These are phyloP conservation scores for Chloris gayana DNA, from an alignment of 176 grass and related monocot genomes.

Conservation along the genomic window DNA sequence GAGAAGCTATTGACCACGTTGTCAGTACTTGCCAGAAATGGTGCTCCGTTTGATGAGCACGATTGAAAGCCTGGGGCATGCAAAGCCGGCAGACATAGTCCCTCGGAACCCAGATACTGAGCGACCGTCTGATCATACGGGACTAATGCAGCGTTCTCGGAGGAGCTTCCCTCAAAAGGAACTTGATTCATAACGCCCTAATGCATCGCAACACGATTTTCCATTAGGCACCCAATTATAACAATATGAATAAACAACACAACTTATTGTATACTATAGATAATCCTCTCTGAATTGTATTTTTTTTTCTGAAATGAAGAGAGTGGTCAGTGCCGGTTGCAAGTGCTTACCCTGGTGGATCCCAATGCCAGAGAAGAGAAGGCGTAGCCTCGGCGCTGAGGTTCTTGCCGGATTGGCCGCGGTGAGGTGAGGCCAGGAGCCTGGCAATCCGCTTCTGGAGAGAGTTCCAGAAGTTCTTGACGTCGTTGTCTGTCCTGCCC, in stretches of 20 bases:
- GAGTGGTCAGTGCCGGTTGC: background rate
- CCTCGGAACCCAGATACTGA: slow-evolving; percentile 15
- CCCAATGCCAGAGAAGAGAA: background rate
- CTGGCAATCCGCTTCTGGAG: slow-evolving; percentile 75
- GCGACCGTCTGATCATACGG: slow-evolving; percentile 18
- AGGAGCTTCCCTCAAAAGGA: slow-evolving; percentile 25
- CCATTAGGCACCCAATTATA: background rate
- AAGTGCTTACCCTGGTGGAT: slow-evolving; percentile 17
- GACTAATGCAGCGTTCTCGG: slow-evolving; percentile 19
- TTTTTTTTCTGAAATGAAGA: background rate
- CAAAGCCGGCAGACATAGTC: slow-evolving; percentile 8
- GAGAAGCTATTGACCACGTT: too few relatives aligned
- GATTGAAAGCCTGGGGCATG: background rate
- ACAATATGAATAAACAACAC: background rate
- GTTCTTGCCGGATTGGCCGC: slow-evolving; percentile 25
- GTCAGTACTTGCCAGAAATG: background rate
- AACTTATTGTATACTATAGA: background rate
- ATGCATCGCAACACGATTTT: background rate
- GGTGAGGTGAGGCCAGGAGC: slow-evolving; percentile 48
- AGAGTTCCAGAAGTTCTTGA: slow-evolving; percentile 95
- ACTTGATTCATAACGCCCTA: slow-evolving; percentile 37
- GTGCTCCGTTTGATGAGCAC: slow-evolving; percentile 35
- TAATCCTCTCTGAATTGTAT: background rate
- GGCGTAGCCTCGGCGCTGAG: slow-evolving; percentile 19
- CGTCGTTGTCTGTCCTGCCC: slow-evolving; percentile 84